These are phyloP conservation scores for Scutellaria galericulata DNA, from an alignment of 257 asterid genomes.

Conservation along the genomic window DNA sequence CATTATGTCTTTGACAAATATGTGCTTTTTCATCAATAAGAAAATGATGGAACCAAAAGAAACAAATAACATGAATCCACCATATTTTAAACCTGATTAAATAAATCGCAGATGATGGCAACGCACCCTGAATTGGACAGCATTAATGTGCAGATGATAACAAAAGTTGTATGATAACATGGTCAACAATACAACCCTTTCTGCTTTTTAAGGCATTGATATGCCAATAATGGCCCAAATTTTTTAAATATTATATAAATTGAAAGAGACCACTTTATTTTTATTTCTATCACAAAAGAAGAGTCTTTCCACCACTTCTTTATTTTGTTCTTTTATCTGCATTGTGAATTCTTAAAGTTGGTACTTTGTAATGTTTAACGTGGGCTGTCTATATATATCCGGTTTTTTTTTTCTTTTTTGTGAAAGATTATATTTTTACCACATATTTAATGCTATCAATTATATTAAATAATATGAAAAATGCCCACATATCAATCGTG, in stretches of 20 bases:
- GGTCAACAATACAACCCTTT: slow-evolving; percentile 34
- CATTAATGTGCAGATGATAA: slow-evolving; percentile 13
- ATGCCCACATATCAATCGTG: too few relatives aligned
- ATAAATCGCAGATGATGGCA: background rate
- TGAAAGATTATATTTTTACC: too few relatives aligned
- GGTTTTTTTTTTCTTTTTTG: background rate
- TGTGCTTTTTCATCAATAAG: background rate
- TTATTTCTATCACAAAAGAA: slow-evolving; percentile 25
- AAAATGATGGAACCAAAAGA: slow-evolving; percentile 15
- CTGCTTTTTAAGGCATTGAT: slow-evolving; percentile 29
- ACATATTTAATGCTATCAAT: too few relatives aligned
- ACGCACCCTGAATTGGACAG: background rate
- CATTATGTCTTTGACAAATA: slow-evolving; percentile 1
- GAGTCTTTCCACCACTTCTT: slow-evolving; percentile 32
- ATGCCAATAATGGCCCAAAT: slow-evolving; percentile 48
- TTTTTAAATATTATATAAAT: background rate
- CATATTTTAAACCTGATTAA: background rate
- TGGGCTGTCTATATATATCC: slow-evolving; percentile 22
- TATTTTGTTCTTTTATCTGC: slow-evolving; percentile 21
- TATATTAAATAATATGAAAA: too few relatives aligned
- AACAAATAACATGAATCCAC: background rate
- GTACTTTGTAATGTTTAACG: slow-evolving; percentile 2
- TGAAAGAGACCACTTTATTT: background rate
- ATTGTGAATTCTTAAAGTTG: background rate
- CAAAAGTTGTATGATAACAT: slow-evolving; percentile 30